phyloP scores from a whole-genome alignment of 352 stramenopile genomes.

The Thalassiosira livingstoniorum region DNA sequence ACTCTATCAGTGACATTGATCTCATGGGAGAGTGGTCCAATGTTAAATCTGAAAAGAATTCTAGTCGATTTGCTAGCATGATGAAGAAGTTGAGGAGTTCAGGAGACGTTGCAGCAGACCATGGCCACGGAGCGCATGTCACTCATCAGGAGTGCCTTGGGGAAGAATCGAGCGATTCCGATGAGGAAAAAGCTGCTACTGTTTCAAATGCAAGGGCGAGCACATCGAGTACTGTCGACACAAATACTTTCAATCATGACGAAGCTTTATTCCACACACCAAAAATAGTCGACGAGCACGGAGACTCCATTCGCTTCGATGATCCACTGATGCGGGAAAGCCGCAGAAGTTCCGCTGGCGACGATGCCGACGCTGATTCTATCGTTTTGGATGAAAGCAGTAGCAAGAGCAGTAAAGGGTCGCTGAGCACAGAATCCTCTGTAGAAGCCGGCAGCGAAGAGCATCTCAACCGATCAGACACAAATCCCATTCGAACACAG shows the following conservation, averaged over 20 bases:
- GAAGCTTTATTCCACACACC: constrained; percentile 32
- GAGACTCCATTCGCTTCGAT: background rate
- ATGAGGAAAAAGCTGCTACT: background rate
- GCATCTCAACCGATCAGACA: background rate
- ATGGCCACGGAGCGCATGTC: too few species aligned
- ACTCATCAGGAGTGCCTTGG: too few species aligned
- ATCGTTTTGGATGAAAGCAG: background rate
- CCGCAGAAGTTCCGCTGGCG: background rate
- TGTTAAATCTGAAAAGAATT: background rate
- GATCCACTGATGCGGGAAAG: background rate
- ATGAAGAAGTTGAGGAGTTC: constrained; percentile 25
- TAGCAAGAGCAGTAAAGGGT: background rate
- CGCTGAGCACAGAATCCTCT: constrained; percentile 12
- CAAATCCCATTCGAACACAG: background rate
- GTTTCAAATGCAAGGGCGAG: background rate
- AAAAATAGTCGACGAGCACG: constrained; percentile 22
- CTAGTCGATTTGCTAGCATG: constrained; percentile 20
- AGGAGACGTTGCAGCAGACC: too few species aligned
- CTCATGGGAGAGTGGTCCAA: background rate
- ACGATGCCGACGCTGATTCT: background rate
- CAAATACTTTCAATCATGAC: constrained; percentile 1
- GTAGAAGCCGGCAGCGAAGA: background rate
- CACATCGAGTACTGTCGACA: background rate
- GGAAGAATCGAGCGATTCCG: background rate
- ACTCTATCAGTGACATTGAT: background rate